Evolutionary conservation across 441 rosid species (phyloP), one percentile per base, ranked within the genome.

Genomic region (Pelargonium myrrhifolium): DNA sequence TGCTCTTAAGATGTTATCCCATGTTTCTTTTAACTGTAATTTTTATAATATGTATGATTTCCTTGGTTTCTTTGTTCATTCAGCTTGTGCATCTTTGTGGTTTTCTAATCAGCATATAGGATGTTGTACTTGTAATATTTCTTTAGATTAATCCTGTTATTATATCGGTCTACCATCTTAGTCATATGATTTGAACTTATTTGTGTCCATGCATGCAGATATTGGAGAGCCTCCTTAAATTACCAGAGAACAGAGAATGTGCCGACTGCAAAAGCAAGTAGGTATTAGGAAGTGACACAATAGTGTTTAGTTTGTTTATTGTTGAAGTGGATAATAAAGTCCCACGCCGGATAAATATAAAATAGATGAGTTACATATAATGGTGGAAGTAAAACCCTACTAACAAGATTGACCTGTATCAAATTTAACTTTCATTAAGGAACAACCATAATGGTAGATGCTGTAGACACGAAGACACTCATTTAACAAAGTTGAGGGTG

Each of bases 201-300:
- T 10, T 68, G 22, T 17, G 17, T 51, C 53, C 58, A 21, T 31
- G 2, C 12, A 9, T 51, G 18, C 77, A 74, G 73, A 74, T 69
- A 60, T 26, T 74, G 66, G 77, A 74, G 66, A 65, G 31, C 47
- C 73, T 74, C 17, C 73, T 74, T 47, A 74, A 68, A 66, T 61
- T 74, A 64, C 77, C 70, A n/a, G 77, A 74, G 62, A 74, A 74
- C 66, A 59, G 67, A 66, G 77, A 74, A 62, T 74, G 77, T 35
- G 77, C 77, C 5, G 77, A 74, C 70, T 74, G 77, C 66, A 74
- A 66, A 74, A 65, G 49, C 77, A 69, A 24, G 77, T 74, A 74
- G 39, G 77, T 65, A 24, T 17, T 9, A 1, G 43, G 61, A 70
- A 15, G 42, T 37, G 20, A 14, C n/a, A 9, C 18, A 51, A 3